Evolutionary conservation across 345 rosid species (phyloP), one percentile per base, ranked within the genome.

Genomic region (Limnanthes douglasii): DNA sequence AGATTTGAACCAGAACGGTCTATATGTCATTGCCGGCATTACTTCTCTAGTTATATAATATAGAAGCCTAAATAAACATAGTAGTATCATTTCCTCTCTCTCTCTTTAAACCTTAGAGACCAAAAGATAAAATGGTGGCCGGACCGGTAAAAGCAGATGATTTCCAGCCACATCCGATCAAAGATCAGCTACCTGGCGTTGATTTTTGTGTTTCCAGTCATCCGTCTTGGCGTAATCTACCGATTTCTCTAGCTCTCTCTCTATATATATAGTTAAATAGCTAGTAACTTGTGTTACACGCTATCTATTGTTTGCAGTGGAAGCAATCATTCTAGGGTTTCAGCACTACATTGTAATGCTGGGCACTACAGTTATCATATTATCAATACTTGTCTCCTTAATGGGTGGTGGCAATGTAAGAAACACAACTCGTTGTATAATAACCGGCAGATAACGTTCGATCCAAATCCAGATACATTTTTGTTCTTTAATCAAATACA

Each of bases 311-410:
- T n/a, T n/a, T 54, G 72, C 97, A 88, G 97, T 76, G 6, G 73
- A 66, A 58, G 84, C 84, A 2, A 18, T 76, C 19, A 10, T 79
- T 17, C 48, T 60, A 8, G 95, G 95, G 41, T 88, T 88, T 55
- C 97, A 88, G 53, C 97, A 88, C 58, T 88, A 78, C 62, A 16
- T 88, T 25, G 95, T 83, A 39, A 76, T 88, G 95, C 69, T 88
- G 21, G 97, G 95, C 34, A 74, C 84, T 6, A 70, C 73, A 3
- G 92, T 83, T 25, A 60, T 83, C 39, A 76, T 83, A 32, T 57
- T 90, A 0, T 67, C 84, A 2, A 59, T 70, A 38, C 54, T 83
- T 9, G 90, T 72, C 20, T 93, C 93, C 50, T 41, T 76, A 19
- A 68, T 88, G 81, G 95, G 95, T 4, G 95, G 95, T 28, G 84